A percentile compares a stretch with the other conserved stretches of the same genome.
Evolutionary conservation across 106 monocot species (phyloP).

Genomic region (Xerophyta viscosa): DNA sequence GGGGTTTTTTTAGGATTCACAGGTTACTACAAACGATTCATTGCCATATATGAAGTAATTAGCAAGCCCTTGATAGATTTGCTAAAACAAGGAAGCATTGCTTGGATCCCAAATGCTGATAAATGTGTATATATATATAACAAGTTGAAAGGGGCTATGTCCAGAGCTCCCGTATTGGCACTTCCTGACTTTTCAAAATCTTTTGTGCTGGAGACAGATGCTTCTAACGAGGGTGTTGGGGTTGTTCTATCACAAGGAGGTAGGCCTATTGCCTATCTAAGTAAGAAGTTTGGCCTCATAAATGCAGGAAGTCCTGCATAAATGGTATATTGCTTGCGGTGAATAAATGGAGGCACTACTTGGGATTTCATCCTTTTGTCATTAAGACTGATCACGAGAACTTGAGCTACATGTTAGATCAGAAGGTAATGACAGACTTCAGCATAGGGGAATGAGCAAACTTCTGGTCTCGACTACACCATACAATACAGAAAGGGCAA

Average conservation of each 20-base stretch:
- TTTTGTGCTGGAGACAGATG: slow-evolving; percentile 16
- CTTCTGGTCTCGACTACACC: too few relatives aligned
- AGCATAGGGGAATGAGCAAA: slow-evolving; percentile 3
- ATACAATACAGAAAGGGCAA: too few relatives aligned
- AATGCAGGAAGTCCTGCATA: slow-evolving; percentile 7
- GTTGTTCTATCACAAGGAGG: slow-evolving; percentile 1
- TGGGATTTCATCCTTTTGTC: not conserved
- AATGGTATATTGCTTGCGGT: slow-evolving; percentile 5
- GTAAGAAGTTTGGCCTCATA: not conserved
- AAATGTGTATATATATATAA: slow-evolving; percentile 8
- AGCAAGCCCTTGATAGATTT: not conserved
- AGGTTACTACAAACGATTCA: slow-evolving; percentile 7
- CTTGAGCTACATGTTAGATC: slow-evolving; percentile 4
- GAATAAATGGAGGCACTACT: slow-evolving; percentile 4
- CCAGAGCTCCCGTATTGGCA: slow-evolving; percentile 8
- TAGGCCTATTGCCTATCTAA: slow-evolving; percentile 12
- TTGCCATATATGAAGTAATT: not conserved
- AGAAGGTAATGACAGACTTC: not conserved
- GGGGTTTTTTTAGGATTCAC: slow-evolving; percentile 20
- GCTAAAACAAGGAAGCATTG: not conserved
- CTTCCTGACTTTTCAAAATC: slow-evolving; percentile 11
- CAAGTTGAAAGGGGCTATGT: not conserved
- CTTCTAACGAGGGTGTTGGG: slow-evolving; percentile 10
- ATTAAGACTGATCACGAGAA: slow-evolving; percentile 13
- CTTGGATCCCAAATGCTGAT: not conserved